Conservation (phyloP, 2,329 filamentous ascomycete genomes). For the Pseudocercospora vitis region DNA sequence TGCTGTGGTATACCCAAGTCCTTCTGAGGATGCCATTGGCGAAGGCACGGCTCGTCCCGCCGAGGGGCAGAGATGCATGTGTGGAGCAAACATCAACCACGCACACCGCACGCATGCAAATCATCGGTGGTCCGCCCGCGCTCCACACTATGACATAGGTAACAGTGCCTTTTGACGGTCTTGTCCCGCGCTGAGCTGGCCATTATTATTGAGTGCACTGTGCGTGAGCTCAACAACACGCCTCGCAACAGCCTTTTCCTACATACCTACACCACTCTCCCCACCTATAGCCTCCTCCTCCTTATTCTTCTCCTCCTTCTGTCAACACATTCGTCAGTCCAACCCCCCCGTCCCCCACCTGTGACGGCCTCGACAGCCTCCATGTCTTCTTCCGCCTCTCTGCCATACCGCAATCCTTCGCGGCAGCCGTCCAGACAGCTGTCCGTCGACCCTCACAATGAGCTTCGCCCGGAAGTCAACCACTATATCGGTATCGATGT, state of each 20-base stretch:
- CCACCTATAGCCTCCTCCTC: not conserved
- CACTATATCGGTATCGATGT: conserved; percentile 89
- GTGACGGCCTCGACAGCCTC: conserved; percentile 5
- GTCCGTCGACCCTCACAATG: conserved; percentile 55
- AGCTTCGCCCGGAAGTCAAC: conserved; percentile 57
- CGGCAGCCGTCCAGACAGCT: conserved; percentile 48
- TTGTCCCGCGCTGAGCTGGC: conserved; percentile 8
- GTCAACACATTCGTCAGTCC: no score
- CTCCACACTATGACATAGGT: conserved; percentile 20
- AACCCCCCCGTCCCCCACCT: no score
- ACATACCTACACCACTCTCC: not conserved
- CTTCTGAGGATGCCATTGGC: not conserved
- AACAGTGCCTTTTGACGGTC: no score
- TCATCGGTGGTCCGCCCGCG: no score
- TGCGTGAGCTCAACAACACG: conserved; percentile 4
- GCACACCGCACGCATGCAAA: no score
- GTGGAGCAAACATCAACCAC: no score
- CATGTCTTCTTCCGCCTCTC: conserved; percentile 18
- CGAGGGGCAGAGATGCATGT: no score
- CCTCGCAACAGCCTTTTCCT: not conserved
- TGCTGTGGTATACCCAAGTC: not conserved
- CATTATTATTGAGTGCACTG: no score
- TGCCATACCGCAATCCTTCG: conserved; percentile 38
- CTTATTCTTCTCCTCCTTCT: not conserved
- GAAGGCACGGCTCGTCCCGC: no score